Evolutionary conservation across 129 eudicot genomes (phyloP).

Genomic region (Flaveria brownii): DNA sequence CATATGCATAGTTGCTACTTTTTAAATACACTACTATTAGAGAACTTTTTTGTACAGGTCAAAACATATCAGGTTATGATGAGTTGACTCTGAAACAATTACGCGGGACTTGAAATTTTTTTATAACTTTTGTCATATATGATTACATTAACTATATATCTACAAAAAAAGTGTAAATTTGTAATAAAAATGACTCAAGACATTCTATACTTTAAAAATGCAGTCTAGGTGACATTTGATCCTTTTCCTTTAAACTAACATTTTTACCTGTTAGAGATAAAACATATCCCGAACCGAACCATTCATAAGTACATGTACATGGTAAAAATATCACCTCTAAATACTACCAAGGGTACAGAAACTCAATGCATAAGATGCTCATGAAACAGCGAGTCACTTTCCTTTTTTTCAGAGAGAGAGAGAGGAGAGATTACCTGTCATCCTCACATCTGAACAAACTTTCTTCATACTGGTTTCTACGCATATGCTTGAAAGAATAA

Average conservation of each 20-base stretch:
- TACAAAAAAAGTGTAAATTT: neutral
- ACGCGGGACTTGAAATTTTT: neutral
- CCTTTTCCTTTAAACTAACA: neutral
- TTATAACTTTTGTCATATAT: neutral
- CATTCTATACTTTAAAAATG: neutral
- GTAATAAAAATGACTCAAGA: neutral
- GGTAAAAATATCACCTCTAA: neutral
- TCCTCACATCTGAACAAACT: constrained; percentile 98
- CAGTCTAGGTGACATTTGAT: neutral
- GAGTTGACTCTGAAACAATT: neutral
- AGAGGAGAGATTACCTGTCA: constrained; percentile 65
- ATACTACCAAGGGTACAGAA: neutral
- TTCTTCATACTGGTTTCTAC: constrained; percentile 98
- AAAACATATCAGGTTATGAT: constrained; percentile 4
- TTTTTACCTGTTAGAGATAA: neutral
- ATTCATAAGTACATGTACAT: neutral
- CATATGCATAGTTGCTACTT: neutral
- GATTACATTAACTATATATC: neutral
- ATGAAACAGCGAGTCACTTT: neutral
- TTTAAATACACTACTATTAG: neutral
- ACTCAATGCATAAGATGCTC: constrained; percentile 6
- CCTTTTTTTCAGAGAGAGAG: neutral
- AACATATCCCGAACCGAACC: neutral
- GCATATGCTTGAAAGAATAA: constrained; percentile 98
- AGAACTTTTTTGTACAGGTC: neutral